These are phyloP conservation scores for Aspergillus caelatus DNA, from an alignment of 2,329 filamentous ascomycete species.

Conservation along the genomic window DNA sequence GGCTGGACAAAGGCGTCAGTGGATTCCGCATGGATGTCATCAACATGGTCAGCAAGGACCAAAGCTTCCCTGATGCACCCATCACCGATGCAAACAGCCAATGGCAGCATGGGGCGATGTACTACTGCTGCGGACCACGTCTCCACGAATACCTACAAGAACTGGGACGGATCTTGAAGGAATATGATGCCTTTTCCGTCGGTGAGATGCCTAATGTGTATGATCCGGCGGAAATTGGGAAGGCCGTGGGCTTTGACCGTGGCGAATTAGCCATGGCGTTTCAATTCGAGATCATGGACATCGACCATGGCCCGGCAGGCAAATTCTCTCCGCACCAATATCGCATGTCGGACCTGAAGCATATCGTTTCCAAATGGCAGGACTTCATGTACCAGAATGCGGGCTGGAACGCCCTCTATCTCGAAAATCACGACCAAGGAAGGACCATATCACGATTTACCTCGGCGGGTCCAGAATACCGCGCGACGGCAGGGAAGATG, in stretches of 20 bases:
- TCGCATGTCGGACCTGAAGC: constrained; percentile 57
- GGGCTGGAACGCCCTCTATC: background rate
- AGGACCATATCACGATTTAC: background rate
- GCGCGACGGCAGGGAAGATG: background rate
- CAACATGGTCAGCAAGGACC: constrained; percentile 69
- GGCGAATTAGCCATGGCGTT: constrained; percentile 71
- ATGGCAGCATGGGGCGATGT: background rate
- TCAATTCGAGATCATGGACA: constrained; percentile 66
- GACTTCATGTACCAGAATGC: background rate
- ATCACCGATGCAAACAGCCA: constrained; percentile 38
- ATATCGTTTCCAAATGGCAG: background rate
- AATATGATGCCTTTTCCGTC: constrained; percentile 61
- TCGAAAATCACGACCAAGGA: background rate
- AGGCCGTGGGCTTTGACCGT: constrained; percentile 57
- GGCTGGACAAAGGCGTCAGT: constrained; percentile 72
- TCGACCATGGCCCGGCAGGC: constrained; percentile 55
- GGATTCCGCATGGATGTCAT: constrained; percentile 75
- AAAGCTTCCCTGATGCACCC: constrained; percentile 51
- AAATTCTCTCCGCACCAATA: constrained; percentile 55
- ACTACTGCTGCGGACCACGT: background rate
- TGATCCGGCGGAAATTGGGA: constrained; percentile 52
- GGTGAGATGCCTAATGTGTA: constrained; percentile 60
- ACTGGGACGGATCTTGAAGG: constrained; percentile 54
- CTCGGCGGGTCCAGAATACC: background rate
- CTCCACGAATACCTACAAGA: constrained; percentile 36